phyloP scores from a whole-genome alignment of 2,329 filamentous ascomycete species.

The Hymenoscyphus scutula region DNA sequence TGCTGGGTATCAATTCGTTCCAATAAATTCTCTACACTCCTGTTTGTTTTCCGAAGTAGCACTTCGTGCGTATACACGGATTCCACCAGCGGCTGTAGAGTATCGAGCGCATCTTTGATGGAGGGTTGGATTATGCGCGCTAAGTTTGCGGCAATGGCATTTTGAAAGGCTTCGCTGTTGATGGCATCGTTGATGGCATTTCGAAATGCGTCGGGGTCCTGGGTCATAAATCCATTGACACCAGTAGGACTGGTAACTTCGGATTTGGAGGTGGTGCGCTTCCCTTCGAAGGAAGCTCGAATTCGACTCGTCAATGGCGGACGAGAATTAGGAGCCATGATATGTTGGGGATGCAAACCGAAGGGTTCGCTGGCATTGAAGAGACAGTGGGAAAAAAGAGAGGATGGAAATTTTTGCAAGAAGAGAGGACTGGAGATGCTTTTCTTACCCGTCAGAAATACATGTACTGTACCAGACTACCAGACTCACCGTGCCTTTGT shows the following conservation, averaged over 20 bases:
- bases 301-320: conserved; percentile 34
- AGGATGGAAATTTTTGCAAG: background rate
- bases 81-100: conserved; percentile 36
- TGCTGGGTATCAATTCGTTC: conserved; percentile 27
- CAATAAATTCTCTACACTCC: conserved; percentile 34
- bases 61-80: conserved; percentile 36
- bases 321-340: conserved; percentile 30
- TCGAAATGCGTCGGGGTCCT: conserved; percentile 31
- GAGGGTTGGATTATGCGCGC: conserved; percentile 34
- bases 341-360: conserved; percentile 11
- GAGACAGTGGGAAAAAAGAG: conserved; percentile 7
- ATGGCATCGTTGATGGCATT: conserved; percentile 32
- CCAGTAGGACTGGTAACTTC: conserved; percentile 18
- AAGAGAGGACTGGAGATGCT: background rate
- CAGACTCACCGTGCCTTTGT: conserved; percentile 21
- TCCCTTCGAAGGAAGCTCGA: conserved; percentile 33
- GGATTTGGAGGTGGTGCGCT: conserved; percentile 21
- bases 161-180: conserved; percentile 33
- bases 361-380: conserved; percentile 5
- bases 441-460: conserved; percentile 18
- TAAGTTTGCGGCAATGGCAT: conserved; percentile 34
- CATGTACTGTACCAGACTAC: background rate
- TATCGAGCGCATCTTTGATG: conserved; percentile 35
- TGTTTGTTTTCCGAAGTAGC: conserved; percentile 34
- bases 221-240: conserved; percentile 22